These are phyloP conservation scores for Colletotrichum camelliae DNA, from an alignment of 2,329 filamentous ascomycete species.

Conservation along the genomic window DNA sequence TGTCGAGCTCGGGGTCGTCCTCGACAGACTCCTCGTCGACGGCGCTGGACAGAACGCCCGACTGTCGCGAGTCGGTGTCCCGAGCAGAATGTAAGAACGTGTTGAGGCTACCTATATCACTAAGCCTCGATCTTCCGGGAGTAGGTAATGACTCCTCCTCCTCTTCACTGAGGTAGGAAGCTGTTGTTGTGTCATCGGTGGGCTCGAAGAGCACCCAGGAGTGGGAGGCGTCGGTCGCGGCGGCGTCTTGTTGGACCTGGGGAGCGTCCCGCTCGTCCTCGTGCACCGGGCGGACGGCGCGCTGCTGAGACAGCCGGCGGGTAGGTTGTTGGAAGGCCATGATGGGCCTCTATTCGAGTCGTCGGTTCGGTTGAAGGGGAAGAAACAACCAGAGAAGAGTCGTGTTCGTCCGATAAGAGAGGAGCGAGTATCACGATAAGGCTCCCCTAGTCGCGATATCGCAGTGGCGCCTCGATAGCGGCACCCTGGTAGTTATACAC, in stretches of 20 bases:
- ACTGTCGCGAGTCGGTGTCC: conserved; percentile 48
- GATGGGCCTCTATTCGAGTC: conserved; percentile 10
- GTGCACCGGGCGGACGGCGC: conserved; percentile 46
- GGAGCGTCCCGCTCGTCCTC: conserved; percentile 44
- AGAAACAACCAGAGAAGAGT: not conserved
- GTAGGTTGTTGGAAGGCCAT: conserved; percentile 69
- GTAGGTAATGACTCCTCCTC: conserved; percentile 69
- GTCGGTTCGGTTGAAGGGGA: not conserved
- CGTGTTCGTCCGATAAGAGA: conserved; percentile 5
- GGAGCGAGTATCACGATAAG: conserved; percentile 14
- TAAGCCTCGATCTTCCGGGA: conserved; percentile 74
- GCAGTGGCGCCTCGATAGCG: conserved; percentile 10
- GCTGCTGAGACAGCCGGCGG: conserved; percentile 52
- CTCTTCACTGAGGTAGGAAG: conserved; percentile 72
- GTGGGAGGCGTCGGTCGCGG: conserved; percentile 65
- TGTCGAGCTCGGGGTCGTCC: conserved; percentile 85
- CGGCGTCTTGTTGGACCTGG: conserved; percentile 20
- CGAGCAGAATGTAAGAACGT: conserved; percentile 67
- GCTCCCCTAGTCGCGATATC: conserved; percentile 11
- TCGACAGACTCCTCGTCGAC: conserved; percentile 48
- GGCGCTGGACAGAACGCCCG: conserved; percentile 41
- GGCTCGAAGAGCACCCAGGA: conserved; percentile 98
- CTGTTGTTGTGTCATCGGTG: conserved; percentile 61
- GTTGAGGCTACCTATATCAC: conserved; percentile 81
- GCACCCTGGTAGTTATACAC: not conserved